These are phyloP conservation scores for Didymella segeticola DNA, from an alignment of 2,329 filamentous ascomycete genomes.

Conservation along the genomic window DNA sequence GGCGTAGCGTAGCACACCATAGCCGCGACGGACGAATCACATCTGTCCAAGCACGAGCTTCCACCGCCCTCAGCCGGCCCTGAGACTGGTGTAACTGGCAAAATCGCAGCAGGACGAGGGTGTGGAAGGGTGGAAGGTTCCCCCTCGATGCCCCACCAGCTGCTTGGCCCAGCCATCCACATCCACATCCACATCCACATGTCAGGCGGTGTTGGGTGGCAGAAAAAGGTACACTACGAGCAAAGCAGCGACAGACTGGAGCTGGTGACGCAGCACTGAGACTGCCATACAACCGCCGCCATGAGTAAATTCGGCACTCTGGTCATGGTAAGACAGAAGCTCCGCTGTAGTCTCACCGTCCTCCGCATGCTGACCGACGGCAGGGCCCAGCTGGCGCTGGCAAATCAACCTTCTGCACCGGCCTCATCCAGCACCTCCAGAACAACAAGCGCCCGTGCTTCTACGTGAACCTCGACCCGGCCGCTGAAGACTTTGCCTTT, in stretches of 20 bases:
- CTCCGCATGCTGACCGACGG: constrained; percentile 6
- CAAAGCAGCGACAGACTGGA: neutral
- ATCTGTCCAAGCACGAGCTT: neutral
- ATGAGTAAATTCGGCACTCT: constrained; percentile 97
- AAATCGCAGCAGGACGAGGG: constrained; percentile 10
- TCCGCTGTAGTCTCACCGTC: neutral
- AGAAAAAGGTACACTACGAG: no score
- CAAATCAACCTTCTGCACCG: constrained; percentile 96
- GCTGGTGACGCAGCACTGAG: constrained; percentile 10
- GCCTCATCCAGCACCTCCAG: constrained; percentile 90
- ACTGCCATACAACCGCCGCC: constrained; percentile 28
- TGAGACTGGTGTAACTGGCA: constrained; percentile 12
- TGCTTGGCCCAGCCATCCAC: neutral
- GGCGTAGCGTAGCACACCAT: constrained; percentile 17
- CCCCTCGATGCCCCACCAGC: constrained; percentile 20
- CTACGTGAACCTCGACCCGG: constrained; percentile 98
- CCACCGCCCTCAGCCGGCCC: constrained; percentile 13
- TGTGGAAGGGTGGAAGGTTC: no score
- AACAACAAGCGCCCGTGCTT: constrained; percentile 92
- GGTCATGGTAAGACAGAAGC: constrained; percentile 69
- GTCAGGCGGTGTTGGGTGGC: no score
- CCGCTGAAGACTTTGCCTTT: constrained; percentile 91
- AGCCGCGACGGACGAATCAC: constrained; percentile 22
- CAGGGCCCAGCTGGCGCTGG: constrained; percentile 88
- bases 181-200: no score